These are phyloP conservation scores for Neurospora crassa DNA, from an alignment of 2,329 filamentous ascomycete species.

Conservation along the genomic window DNA sequence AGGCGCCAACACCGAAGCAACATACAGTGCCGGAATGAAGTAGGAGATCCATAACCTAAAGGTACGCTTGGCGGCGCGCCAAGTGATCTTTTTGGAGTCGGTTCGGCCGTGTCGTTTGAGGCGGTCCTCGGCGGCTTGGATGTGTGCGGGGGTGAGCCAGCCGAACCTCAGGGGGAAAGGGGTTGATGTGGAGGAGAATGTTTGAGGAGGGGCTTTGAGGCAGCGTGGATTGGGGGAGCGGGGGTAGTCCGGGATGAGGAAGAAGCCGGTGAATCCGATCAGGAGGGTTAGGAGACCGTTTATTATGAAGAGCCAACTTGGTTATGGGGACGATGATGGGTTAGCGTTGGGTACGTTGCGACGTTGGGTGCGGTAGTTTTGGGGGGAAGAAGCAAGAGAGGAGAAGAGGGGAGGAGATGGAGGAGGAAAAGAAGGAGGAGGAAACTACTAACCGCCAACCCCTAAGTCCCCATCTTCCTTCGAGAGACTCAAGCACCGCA, in stretches of 20 bases:
- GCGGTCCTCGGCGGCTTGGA: constrained; percentile 31
- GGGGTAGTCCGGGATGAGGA: constrained; percentile 35
- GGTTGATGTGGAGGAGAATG: background rate
- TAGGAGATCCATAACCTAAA: constrained; percentile 35
- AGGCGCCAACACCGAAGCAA: constrained; percentile 33
- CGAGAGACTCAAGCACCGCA: constrained; percentile 41
- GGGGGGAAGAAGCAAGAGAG: background rate
- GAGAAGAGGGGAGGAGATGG: too few relatives aligned
- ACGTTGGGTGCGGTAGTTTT: background rate
- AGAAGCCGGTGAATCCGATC: constrained; percentile 39
- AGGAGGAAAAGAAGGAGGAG: background rate
- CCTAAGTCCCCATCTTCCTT: constrained; percentile 35
- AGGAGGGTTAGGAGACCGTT: constrained; percentile 46
- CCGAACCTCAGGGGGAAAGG: background rate
- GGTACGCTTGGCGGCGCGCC: constrained; percentile 33
- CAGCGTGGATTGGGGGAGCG: constrained; percentile 30
- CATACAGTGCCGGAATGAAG: constrained; percentile 34
- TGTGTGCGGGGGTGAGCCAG: constrained; percentile 35
- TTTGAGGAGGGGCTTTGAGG: constrained; percentile 11
- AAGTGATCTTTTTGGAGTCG: constrained; percentile 35
- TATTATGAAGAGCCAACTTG: constrained; percentile 42
- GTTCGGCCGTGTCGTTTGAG: constrained; percentile 33
- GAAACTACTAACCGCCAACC: constrained; percentile 30
- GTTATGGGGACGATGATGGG: background rate
- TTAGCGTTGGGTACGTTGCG: background rate